A percentile compares a stretch with the other conserved stretches of the same genome.
Conservation (phyloP, 1,284 basidiomycete genomes). For the Malassezia cuniculi region DNA sequence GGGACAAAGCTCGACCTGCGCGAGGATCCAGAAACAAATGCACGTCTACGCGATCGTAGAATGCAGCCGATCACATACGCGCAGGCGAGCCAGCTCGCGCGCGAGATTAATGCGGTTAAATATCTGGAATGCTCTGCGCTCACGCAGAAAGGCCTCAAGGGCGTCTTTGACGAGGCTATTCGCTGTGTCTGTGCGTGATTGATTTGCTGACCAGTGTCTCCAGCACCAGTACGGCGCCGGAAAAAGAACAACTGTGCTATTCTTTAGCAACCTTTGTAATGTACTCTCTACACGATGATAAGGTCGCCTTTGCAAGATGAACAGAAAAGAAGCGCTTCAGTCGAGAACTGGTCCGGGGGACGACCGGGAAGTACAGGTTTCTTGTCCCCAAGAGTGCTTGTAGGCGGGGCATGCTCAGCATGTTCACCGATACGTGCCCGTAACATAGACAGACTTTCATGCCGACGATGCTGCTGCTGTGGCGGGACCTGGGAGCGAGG, state of each 20-base stretch:
- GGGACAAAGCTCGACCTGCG: conserved; percentile 96
- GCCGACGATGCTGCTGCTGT: conserved; percentile 13
- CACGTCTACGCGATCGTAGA: conserved; percentile 82
- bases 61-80: conserved; percentile 86
- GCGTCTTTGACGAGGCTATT: conserved; percentile 44
- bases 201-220: conserved; percentile 17
- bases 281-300: conserved; percentile 10
- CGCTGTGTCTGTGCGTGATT: conserved; percentile 24
- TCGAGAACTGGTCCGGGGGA: conserved; percentile 15
- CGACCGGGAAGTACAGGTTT: no score
- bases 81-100: conserved; percentile 78
- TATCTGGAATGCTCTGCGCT: conserved; percentile 94
- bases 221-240: conserved; percentile 35
- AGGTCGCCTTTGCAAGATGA: conserved; percentile 17
- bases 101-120: conserved; percentile 77
- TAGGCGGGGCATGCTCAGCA: not conserved
- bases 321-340: conserved; percentile 17
- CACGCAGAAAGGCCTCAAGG: conserved; percentile 67
- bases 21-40: conserved; percentile 79
- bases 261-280: conserved; percentile 16
- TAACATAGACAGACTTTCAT: conserved; percentile 15
- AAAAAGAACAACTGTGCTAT: conserved; percentile 43
- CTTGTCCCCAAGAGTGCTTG: no score
- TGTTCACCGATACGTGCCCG: conserved; percentile 15
- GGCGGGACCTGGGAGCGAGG: conserved; percentile 5